phyloP scores from a whole-genome alignment of 2,329 filamentous ascomycete genomes.

The Microcyclosporella mali region DNA sequence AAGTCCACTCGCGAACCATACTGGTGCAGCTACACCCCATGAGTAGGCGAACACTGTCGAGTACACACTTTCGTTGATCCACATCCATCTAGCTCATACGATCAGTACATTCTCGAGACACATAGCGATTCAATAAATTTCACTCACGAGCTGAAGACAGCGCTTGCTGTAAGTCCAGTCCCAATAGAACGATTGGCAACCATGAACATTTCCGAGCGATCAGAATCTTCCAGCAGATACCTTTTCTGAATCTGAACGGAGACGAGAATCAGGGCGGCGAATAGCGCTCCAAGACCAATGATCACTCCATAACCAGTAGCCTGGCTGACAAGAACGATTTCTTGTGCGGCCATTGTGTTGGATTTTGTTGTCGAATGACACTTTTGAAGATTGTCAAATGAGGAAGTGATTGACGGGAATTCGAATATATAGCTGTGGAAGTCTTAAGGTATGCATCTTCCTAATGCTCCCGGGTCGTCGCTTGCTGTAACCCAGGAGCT shows the following conservation, averaged over 20 bases:
- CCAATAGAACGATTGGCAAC: slow-evolving; percentile 27
- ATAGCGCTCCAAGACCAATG: slow-evolving; percentile 31
- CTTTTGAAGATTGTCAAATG: no score
- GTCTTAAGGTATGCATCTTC: no score
- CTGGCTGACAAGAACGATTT: no score
- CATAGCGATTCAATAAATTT: no score
- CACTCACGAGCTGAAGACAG: slow-evolving; percentile 32
- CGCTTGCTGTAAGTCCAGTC: slow-evolving; percentile 27
- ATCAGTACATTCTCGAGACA: no score
- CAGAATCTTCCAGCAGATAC: slow-evolving; percentile 57
- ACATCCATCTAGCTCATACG: slow-evolving; percentile 33
- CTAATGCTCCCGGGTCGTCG: no score
- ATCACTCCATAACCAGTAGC: slow-evolving; percentile 42
- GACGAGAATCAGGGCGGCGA: slow-evolving; percentile 56
- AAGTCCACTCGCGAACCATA: slow-evolving; percentile 35
- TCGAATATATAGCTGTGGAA: no score
- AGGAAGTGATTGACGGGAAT: no score
- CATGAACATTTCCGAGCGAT: slow-evolving; percentile 70
- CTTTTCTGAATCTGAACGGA: slow-evolving; percentile 23
- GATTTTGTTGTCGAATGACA: no score
- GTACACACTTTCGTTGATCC: slow-evolving; percentile 41
- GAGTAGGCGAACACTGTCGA: slow-evolving; percentile 32
- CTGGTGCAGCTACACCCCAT: slow-evolving; percentile 22
- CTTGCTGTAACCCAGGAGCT: no score
- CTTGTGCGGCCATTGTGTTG: no score